Percentiles rank a stretch among this genome's conserved stretches.
Conservation (phyloP, 495 filamentous ascomycete species). For the Thozetella sp. region DNA sequence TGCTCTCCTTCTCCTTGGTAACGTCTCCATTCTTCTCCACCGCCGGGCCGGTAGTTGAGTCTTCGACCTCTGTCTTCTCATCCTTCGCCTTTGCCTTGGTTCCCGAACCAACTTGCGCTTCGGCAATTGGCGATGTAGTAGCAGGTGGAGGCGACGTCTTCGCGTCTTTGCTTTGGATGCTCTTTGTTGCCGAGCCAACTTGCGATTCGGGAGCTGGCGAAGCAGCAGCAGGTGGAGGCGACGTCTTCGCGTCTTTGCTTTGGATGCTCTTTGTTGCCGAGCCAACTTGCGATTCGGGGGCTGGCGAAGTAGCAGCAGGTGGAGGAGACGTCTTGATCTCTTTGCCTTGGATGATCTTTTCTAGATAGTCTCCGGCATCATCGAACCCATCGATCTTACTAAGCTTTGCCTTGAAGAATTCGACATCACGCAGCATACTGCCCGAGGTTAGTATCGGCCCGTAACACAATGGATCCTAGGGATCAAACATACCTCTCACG, state of each 20-base stretch:
- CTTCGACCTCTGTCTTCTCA: not conserved
- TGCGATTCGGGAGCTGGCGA: not conserved
- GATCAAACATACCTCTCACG: constrained; percentile 65
- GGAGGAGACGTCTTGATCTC: constrained; percentile 26
- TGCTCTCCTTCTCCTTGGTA: constrained; percentile 11
- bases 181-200: constrained; percentile 5
- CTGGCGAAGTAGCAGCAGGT: not conserved
- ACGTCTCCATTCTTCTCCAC: not conserved
- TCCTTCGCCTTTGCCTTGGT: constrained; percentile 1
- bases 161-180: too few species aligned
- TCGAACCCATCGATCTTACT: constrained; percentile 80
- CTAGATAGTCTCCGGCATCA: constrained; percentile 66
- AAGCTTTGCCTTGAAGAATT: constrained; percentile 73
- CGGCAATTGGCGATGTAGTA: not conserved
- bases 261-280: constrained; percentile 5
- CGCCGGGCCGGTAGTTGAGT: not conserved
- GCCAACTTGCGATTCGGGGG: not conserved
- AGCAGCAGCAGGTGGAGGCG: not conserved
- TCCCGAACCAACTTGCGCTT: not conserved
- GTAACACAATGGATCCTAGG: not conserved
- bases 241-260: too few species aligned
- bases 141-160: too few species aligned
- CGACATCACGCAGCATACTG: constrained; percentile 81
- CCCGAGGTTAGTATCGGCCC: constrained; percentile 16
- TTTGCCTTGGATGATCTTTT: constrained; percentile 70